phyloP scores from a whole-genome alignment of 2,329 filamentous ascomycete species.

The Sporothrix protearum region DNA sequence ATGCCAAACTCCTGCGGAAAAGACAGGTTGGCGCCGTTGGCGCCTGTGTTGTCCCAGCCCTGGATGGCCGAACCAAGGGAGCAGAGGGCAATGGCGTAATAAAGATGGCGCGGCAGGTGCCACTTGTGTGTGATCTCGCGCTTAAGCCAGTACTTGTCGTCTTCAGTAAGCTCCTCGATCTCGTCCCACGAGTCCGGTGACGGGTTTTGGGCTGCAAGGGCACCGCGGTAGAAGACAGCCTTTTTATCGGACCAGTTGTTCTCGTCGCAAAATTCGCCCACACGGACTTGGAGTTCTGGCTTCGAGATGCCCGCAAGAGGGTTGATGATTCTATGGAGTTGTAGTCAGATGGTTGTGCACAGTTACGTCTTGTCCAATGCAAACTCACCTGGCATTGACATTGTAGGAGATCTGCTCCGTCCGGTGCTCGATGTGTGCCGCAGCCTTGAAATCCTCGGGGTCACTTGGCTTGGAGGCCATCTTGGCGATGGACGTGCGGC shows the following conservation, averaged over 20 bases:
- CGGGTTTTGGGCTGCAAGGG: conserved; percentile 71
- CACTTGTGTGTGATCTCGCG: conserved; percentile 45
- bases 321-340: conserved; percentile 19
- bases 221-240: conserved; percentile 56
- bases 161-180: conserved; percentile 38
- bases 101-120: conserved; percentile 20
- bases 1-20: conserved; percentile 47
- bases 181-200: conserved; percentile 50
- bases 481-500: background rate
- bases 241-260: conserved; percentile 36
- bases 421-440: conserved; percentile 12
- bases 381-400: conserved; percentile 7
- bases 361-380: background rate
- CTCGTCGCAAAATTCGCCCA: conserved; percentile 16
- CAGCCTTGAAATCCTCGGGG: conserved; percentile 12
- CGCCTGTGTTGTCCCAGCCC: conserved; percentile 38
- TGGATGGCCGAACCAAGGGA: conserved; percentile 42
- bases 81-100: conserved; percentile 34
- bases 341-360: background rate
- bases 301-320: conserved; percentile 18
- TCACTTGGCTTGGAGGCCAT: background rate
- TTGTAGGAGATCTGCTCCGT: conserved; percentile 9
- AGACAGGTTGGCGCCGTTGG: conserved; percentile 48
- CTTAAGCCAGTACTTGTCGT: conserved; percentile 53
- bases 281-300: background rate